These are phyloP conservation scores for Globisporangium recalcitrans DNA, from an alignment of 352 stramenopile species.

Conservation along the genomic window DNA sequence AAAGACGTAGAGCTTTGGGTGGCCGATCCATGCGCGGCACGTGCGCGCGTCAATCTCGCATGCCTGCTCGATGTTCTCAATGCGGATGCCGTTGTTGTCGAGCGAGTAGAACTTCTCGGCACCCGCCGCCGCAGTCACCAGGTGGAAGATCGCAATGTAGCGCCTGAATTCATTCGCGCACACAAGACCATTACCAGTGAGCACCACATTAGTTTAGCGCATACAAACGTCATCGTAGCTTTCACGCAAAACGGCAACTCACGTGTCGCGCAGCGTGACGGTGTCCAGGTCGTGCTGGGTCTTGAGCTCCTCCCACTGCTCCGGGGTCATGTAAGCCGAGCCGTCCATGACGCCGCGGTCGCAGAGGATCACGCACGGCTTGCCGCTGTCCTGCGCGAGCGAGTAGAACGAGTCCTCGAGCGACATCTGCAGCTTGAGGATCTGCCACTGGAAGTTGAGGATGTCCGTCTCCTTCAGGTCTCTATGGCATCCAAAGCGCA, in stretches of 20 bases:
- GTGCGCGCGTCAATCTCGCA: constrained; percentile 81
- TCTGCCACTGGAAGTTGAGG: constrained; percentile 87
- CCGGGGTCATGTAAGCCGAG: constrained; percentile 89
- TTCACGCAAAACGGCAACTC: neutral
- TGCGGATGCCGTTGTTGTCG: constrained; percentile 95
- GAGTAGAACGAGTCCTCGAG: constrained; percentile 84
- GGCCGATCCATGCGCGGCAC: constrained; percentile 73
- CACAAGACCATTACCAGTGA: neutral
- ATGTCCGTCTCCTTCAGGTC: constrained; percentile 81
- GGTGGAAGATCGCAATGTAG: constrained; percentile 87
- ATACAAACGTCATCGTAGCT: neutral
- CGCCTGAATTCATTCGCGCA: constrained; percentile 15
- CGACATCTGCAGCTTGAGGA: constrained; percentile 79
- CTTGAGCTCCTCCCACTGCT: constrained; percentile 89
- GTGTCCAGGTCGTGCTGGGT: constrained; percentile 75
- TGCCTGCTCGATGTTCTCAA: constrained; percentile 91
- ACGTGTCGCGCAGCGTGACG: constrained; percentile 77
- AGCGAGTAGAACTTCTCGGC: constrained; percentile 95
- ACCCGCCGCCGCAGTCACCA: constrained; percentile 90
- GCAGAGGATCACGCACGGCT: constrained; percentile 91
- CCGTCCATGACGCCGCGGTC: constrained; percentile 96
- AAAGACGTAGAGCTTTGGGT: constrained; percentile 84
- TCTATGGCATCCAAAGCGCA: constrained; percentile 12
- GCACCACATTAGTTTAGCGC: neutral
- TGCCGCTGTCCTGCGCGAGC: constrained; percentile 70